Percentiles rank a stretch among this genome's conserved stretches.
Evolutionary conservation across 2,329 filamentous ascomycete species (phyloP).

Genomic region (Penicillium sp.): DNA sequence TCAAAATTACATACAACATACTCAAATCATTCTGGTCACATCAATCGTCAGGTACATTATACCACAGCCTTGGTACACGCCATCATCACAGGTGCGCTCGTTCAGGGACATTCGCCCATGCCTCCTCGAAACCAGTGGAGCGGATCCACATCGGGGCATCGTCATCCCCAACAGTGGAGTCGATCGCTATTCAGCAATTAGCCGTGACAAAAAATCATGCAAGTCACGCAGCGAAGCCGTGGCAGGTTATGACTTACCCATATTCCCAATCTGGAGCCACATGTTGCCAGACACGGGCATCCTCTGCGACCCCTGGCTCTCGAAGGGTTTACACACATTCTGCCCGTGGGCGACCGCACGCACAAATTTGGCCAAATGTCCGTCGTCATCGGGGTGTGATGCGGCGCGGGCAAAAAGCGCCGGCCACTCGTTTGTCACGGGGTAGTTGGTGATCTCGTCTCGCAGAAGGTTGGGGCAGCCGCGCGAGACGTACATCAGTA

Average conservation of each 20-base stretch:
- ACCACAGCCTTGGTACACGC: background rate
- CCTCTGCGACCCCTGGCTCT: conserved; percentile 27
- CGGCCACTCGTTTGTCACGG: conserved; percentile 53
- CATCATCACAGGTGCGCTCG: conserved; percentile 19
- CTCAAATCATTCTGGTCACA: too few relatives aligned
- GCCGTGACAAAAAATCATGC: conserved; percentile 1
- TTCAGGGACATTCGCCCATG: conserved; percentile 37
- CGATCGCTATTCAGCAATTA: conserved; percentile 32
- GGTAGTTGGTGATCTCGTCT: conserved; percentile 63
- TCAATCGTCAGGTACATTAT: background rate
- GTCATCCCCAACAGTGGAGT: conserved; percentile 36
- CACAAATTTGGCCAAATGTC: conserved; percentile 76
- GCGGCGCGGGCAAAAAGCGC: conserved; percentile 50
- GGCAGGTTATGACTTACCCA: conserved; percentile 36
- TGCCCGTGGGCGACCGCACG: conserved; percentile 69
- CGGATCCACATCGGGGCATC: conserved; percentile 38
- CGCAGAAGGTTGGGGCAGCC: conserved; percentile 62
- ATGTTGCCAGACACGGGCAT: conserved; percentile 44
- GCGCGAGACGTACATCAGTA: conserved; percentile 72
- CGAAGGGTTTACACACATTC: conserved; percentile 45
- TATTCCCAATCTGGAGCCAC: conserved; percentile 50
- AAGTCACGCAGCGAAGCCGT: background rate
- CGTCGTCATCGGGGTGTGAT: conserved; percentile 64
- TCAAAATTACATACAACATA: background rate
- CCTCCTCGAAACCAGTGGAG: conserved; percentile 45